phyloP scores from a whole-genome alignment of 2,329 filamentous ascomycete genomes.

The Epichloe bromicola region DNA sequence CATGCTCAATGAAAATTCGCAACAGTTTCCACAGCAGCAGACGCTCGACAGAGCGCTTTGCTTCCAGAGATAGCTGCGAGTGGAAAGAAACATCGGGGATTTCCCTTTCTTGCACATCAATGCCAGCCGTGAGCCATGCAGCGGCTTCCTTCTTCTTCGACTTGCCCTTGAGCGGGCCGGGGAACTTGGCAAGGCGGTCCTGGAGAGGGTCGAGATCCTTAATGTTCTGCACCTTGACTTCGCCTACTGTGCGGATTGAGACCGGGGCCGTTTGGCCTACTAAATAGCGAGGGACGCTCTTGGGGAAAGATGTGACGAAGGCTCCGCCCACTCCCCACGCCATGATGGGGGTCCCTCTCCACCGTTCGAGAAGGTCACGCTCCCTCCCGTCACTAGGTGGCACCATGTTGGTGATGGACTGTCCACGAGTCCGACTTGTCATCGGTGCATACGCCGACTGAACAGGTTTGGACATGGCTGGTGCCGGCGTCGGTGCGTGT shows the following conservation, averaged over 20 bases:
- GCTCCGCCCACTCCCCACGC: slow-evolving; percentile 79
- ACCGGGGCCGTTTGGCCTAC: slow-evolving; percentile 60
- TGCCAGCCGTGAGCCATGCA: slow-evolving; percentile 65
- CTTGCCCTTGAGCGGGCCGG: slow-evolving; percentile 78
- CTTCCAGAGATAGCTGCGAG: slow-evolving; percentile 40
- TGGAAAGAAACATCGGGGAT: slow-evolving; percentile 35
- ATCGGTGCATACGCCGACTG: slow-evolving; percentile 18
- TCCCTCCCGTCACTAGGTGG: slow-evolving; percentile 53
- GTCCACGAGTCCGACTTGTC: slow-evolving; percentile 31
- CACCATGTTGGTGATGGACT: slow-evolving; percentile 44
- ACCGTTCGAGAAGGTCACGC: slow-evolving; percentile 69
- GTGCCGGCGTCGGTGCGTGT: slow-evolving; percentile 28
- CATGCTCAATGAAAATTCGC: slow-evolving; percentile 69
- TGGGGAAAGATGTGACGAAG: slow-evolving; percentile 75
- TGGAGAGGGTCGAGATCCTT: slow-evolving; percentile 60
- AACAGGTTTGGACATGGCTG: slow-evolving; percentile 14
- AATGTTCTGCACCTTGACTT: slow-evolving; percentile 63
- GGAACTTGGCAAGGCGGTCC: slow-evolving; percentile 68
- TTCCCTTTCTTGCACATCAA: slow-evolving; percentile 56
- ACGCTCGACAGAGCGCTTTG: slow-evolving; percentile 67
- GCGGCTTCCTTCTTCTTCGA: slow-evolving; percentile 90
- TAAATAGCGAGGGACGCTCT: slow-evolving; percentile 74
- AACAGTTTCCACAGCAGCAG: slow-evolving; percentile 80
- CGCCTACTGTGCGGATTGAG: slow-evolving; percentile 71
- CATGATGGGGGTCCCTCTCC: slow-evolving; percentile 81